phyloP scores from a whole-genome alignment of 2,329 filamentous ascomycete genomes.

The Cercospora sesami region DNA sequence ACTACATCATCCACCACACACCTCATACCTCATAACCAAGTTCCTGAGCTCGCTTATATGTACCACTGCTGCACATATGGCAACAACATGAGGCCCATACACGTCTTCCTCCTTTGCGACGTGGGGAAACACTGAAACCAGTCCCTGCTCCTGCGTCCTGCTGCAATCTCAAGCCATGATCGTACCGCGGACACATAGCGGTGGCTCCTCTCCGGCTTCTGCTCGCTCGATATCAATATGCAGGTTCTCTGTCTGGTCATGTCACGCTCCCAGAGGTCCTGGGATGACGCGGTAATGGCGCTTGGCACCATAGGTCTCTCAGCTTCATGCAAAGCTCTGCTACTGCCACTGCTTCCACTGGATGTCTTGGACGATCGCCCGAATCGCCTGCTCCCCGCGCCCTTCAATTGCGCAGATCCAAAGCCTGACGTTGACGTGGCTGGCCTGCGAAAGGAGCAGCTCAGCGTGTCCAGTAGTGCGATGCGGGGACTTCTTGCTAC shows the following conservation, averaged over 20 bases:
- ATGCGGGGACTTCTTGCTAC: constrained; percentile 30
- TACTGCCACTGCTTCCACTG: constrained; percentile 28
- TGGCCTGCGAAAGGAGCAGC: constrained; percentile 29
- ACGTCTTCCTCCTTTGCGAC: constrained; percentile 33
- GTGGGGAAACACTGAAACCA: constrained; percentile 28
- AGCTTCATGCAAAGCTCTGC: constrained; percentile 30
- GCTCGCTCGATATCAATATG: constrained; percentile 30
- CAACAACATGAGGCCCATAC: constrained; percentile 32
- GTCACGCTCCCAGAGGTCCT: constrained; percentile 26
- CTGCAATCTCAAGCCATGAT: constrained; percentile 29
- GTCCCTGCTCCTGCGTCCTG: constrained; percentile 28
- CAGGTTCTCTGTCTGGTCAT: constrained; percentile 26
- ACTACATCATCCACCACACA: constrained; percentile 14
- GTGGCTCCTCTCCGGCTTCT: constrained; percentile 27
- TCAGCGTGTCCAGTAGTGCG: constrained; percentile 21
- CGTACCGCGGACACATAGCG: constrained; percentile 31
- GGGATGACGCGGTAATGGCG: constrained; percentile 30
- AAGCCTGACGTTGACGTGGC: constrained; percentile 33
- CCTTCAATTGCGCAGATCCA: constrained; percentile 32
- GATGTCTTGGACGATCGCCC: constrained; percentile 30
- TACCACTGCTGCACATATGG: constrained; percentile 33
- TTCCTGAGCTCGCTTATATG: constrained; percentile 24
- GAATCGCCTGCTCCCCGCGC: constrained; percentile 32
- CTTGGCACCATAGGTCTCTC: constrained; percentile 26
- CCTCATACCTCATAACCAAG: constrained; percentile 31